Evolutionary conservation across 2,329 filamentous ascomycete genomes (phyloP).

Genomic region (Chaetomiaceae sp.): DNA sequence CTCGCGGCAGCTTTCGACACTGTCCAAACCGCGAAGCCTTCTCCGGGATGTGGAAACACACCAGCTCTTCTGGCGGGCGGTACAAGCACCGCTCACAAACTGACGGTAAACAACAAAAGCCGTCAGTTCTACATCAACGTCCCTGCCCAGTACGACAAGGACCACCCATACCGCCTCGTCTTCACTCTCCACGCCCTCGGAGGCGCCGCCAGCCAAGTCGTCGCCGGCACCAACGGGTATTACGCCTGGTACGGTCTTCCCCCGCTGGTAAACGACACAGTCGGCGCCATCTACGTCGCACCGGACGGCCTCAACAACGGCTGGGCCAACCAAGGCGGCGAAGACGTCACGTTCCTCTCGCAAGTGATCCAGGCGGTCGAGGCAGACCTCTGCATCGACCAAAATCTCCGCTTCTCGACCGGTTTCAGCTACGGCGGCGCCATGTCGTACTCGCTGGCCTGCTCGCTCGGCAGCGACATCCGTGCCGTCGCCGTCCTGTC

Average conservation of each 20-base stretch:
- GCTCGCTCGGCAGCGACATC: constrained; percentile 35
- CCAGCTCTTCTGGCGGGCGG: no score
- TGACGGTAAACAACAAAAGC: no score
- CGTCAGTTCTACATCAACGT: no score
- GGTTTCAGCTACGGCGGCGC: constrained; percentile 41
- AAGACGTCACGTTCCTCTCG: constrained; percentile 39
- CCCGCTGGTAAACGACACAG: constrained; percentile 33
- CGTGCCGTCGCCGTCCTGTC: constrained; percentile 32
- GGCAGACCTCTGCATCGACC: constrained; percentile 39
- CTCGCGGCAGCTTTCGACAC: no score
- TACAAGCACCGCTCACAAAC: no score
- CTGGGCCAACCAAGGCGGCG: constrained; percentile 39
- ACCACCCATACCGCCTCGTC: constrained; percentile 38
- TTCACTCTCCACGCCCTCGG: constrained; percentile 39
- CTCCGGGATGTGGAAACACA: no score
- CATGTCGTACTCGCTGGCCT: constrained; percentile 40
- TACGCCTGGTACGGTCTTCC: constrained; percentile 39
- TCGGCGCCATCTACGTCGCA: constrained; percentile 38
- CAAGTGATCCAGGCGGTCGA: constrained; percentile 35
- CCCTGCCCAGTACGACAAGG: no score
- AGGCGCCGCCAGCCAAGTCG: constrained; percentile 36
- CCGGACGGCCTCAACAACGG: constrained; percentile 39
- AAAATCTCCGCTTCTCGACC: constrained; percentile 36
- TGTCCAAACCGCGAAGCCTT: no score
- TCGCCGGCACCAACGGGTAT: constrained; percentile 28